Base-by-base conservation (phyloP, 768 basidiomycete species). In the Suillus plorans region DNA sequence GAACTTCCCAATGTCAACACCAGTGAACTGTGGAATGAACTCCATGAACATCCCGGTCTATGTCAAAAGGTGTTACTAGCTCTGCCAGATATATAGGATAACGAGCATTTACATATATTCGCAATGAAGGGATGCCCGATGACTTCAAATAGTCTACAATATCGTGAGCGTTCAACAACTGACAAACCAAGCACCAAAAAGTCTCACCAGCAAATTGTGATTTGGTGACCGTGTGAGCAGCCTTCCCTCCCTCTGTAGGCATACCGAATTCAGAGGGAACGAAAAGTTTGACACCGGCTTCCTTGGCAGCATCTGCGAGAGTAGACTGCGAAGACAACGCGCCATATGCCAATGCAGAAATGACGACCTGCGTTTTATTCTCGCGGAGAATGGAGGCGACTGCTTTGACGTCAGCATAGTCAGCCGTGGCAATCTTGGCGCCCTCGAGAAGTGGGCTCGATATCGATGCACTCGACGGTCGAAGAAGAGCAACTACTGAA, bases 241-340 rank as follows among this genome's bases (percentile, higher is more conserved):
- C 73, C 42, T 71, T 74, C 6, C 70, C 70, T 4, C 74, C 80
- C 28, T 74, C 72, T 0, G 73, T 80, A 16, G 77, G 72, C 67
- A 78, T 70, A 25, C 79, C 77, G 37, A 69, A 80, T 62, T 80
- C 80, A 22, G 73, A 75, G 14, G 79, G 78, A n/a, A 78, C 78
- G 57, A 80, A 79, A 57, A 81, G 47, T 66, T 77, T 76, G 22
- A 80, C 77, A 1, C 70, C 74, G 0, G 78, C 79, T 44, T 68
- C 69, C 63, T 77, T 77, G 31, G 80, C 76, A 16, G 79, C 80
- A 8, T 76, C 73, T 16, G 73, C 78, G 42, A 80, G 62, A 2
- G 67, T 50, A 34, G 67, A 67, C 60, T 79, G 77, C 7, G 66
- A 67, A 3, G 61, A 49, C 16, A 74, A 67, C 8, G 70, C 78